Conservation (phyloP, 768 basidiomycete species). For the Suillus fuscotomentosus region DNA sequence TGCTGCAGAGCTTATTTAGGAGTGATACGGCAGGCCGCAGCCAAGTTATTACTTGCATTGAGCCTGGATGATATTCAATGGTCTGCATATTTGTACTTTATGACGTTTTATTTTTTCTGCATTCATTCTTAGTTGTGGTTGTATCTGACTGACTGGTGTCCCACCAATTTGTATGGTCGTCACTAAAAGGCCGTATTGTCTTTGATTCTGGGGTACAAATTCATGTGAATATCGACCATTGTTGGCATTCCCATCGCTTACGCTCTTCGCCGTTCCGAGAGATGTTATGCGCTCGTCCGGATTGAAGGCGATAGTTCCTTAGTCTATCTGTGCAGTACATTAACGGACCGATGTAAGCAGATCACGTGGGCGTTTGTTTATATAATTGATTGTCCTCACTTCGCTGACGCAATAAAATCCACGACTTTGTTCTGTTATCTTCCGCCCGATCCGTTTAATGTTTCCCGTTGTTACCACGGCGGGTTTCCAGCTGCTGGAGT, state of each 20-base stretch:
- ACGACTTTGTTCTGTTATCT: no score
- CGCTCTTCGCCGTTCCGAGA: background rate
- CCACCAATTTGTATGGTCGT: background rate
- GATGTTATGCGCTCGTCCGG: background rate
- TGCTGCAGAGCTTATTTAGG: conserved; percentile 92
- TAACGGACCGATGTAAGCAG: no score
- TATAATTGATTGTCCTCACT: no score
- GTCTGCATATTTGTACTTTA: conserved; percentile 19
- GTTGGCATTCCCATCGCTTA: background rate
- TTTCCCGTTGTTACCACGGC: no score
- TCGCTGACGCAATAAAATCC: no score
- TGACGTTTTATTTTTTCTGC: conserved; percentile 11
- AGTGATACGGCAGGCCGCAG: background rate
- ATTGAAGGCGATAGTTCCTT: background rate
- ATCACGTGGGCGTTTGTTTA: no score
- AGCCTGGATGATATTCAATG: conserved; percentile 7
- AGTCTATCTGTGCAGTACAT: background rate
- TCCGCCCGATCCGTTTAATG: no score
- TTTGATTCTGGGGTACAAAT: background rate
- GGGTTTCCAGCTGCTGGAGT: background rate
- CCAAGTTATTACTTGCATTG: background rate
- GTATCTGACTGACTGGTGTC: background rate
- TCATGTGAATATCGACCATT: background rate
- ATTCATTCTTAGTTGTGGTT: background rate
- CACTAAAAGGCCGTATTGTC: conserved; percentile 1